Evolutionary conservation across 805 yeast genomes (phyloP), one percentile per base, ranked within the genome.

Genomic region (Candida oleophila): DNA sequence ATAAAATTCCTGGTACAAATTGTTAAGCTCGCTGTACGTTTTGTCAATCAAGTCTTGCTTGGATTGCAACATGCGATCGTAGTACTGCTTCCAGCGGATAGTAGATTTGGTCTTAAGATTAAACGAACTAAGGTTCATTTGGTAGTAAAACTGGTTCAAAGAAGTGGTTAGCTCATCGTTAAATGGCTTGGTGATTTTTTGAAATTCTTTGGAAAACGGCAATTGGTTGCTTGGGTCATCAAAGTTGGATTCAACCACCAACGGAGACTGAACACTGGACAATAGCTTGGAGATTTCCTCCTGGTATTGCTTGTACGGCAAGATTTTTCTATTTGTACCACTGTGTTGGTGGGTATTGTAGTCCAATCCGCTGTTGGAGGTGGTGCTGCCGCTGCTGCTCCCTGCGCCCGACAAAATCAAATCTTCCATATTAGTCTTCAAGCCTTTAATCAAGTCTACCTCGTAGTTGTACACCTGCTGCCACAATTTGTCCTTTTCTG

Each of bases 11-110:
- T 64, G 52, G 42, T 68, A 51, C 15, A 71, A 50, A 9, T 59
- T 49, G 38, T 52, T 49, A 22, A 71, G 58, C 38, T 68, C 62
- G 18, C 53, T 53, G 22, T 59, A 48, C 4, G 69, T 61, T 22
- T 62, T 51, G 30, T 55, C 45, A 12, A 66, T 54, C 28, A 68
- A 50, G 36, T 62, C 47, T 18, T 61, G 55, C 47, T 64, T 66
- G 22, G 55, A 49, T 4, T 54, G 50, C 15, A 57, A 39, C 41
- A 69, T 52, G 20, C 63, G 54, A 18, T 48, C 51, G 34, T 59
- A 55, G 53, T 61, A 70, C 40, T 61, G 66, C 37, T 66, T 56
- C 76, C 76, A 72, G n/a, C 67, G 47, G 2, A 66, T 60, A 3
- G 48, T 48, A 19, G 61, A 54, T 37, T 67, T 59, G 7, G 61